phyloP scores from a whole-genome alignment of 495 filamentous ascomycete genomes.

The Podospora pseudoanserina region DNA sequence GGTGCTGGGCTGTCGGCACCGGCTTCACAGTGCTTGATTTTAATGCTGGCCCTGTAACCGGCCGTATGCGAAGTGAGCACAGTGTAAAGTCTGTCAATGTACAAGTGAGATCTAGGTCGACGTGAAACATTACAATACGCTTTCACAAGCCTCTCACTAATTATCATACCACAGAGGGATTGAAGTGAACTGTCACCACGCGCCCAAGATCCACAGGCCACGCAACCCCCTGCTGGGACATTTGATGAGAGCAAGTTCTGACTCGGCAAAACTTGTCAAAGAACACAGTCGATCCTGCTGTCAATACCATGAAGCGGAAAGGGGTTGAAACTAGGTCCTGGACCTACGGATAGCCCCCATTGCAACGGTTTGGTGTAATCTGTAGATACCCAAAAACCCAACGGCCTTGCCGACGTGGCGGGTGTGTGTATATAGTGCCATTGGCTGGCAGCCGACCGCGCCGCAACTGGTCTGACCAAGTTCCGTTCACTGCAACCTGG shows the following conservation, averaged over 20 bases:
- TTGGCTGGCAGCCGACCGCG: constrained; percentile 13
- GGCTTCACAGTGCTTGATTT: not conserved
- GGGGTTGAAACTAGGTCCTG: not conserved
- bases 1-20: not conserved
- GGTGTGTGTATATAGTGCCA: not conserved
- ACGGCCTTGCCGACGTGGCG: constrained; percentile 9
- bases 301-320: not conserved
- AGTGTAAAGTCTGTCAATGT: not conserved
- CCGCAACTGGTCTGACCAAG: constrained; percentile 3
- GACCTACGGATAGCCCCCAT: not conserved
- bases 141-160: not conserved
- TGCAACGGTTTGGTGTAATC: not conserved
- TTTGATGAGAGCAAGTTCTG: not conserved
- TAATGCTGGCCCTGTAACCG: not conserved
- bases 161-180: not conserved
- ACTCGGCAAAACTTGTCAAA: not conserved
- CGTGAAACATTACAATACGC: not conserved
- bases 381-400: not conserved
- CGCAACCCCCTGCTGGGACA: not conserved
- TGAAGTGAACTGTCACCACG: not conserved
- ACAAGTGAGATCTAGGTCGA: not conserved
- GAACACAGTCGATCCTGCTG: not conserved
- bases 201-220: not conserved
- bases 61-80: not conserved
- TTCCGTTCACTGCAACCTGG: not conserved